These are phyloP conservation scores for Arxiozyma telluris DNA, from an alignment of 1,139 yeast genomes.

Conservation along the genomic window DNA sequence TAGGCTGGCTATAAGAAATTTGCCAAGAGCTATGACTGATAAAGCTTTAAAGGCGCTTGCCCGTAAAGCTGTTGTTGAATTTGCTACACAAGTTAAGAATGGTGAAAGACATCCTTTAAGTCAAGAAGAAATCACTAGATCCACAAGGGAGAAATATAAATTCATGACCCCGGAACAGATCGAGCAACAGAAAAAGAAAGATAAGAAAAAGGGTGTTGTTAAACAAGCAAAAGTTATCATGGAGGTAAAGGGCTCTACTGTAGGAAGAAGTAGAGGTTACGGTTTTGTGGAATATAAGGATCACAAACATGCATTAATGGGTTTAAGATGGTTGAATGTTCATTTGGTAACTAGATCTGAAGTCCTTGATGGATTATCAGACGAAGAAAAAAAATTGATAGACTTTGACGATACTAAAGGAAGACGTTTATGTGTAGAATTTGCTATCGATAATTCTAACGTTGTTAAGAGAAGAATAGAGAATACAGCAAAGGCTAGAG, in stretches of 20 bases:
- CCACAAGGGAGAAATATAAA: conserved; percentile 55
- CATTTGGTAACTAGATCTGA: conserved; percentile 72
- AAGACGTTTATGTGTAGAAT: conserved; percentile 83
- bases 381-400: conserved; percentile 53
- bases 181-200: conserved; percentile 41
- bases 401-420: conserved; percentile 45
- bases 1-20: conserved; percentile 84
- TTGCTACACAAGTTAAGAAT: conserved; percentile 83
- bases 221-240: conserved; percentile 86
- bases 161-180: conserved; percentile 40
- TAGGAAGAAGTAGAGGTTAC: conserved; percentile 92
- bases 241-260: conserved; percentile 80
- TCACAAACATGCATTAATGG: conserved; percentile 92
- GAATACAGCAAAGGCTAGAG: conserved; percentile 43
- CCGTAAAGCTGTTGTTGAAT: conserved; percentile 88
- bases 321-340: conserved; percentile 92
- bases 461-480: conserved; percentile 87
- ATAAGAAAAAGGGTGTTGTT: conserved; percentile 79
- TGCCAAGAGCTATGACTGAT: conserved; percentile 87
- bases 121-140: conserved; percentile 80
- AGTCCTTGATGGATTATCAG: conserved; percentile 59
- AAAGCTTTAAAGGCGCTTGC: conserved; percentile 86
- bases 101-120: conserved; percentile 74
- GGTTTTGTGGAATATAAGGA: conserved; percentile 92
- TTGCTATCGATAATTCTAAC: conserved; percentile 91